Conservation (phyloP, 768 basidiomycete species). For the Lactarius indigo region DNA sequence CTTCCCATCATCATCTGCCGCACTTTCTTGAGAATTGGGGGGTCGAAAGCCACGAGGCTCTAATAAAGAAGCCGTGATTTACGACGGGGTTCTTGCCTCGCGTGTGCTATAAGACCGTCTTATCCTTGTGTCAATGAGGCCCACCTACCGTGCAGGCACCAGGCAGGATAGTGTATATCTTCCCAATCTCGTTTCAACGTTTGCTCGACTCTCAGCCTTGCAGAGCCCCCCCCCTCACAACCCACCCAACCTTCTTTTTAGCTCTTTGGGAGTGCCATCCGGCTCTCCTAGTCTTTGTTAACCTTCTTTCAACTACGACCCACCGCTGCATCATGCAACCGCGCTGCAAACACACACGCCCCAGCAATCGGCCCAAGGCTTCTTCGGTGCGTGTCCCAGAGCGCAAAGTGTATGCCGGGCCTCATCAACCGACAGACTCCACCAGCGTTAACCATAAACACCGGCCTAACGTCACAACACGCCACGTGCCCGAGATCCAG, state of each 20-base stretch:
- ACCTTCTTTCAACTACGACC: background rate
- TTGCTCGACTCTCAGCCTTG: slow-evolving; percentile 17
- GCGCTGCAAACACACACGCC: slow-evolving; percentile 12
- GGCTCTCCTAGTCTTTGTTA: background rate
- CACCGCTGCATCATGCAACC: slow-evolving; percentile 2
- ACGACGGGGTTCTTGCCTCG: slow-evolving; percentile 15
- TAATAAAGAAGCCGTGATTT: slow-evolving; percentile 22
- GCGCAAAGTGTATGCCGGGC: background rate
- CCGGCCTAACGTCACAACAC: background rate
- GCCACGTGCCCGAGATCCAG: background rate
- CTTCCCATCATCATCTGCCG: slow-evolving; percentile 16
- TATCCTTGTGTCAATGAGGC: slow-evolving; percentile 17
- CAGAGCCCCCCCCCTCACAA: slow-evolving; percentile 15
- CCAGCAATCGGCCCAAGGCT: slow-evolving; percentile 5
- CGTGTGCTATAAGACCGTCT: slow-evolving; percentile 19
- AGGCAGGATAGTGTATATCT: slow-evolving; percentile 14
- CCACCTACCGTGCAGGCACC: slow-evolving; percentile 19
- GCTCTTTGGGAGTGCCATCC: background rate
- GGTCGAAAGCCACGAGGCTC: slow-evolving; percentile 19
- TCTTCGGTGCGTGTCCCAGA: slow-evolving; percentile 8
- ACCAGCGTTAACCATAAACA: slow-evolving; percentile 10
- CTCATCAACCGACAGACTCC: slow-evolving; percentile 16
- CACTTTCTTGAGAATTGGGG: slow-evolving; percentile 17
- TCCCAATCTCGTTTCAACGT: slow-evolving; percentile 11
- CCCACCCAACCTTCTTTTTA: background rate